phyloP scores from a whole-genome alignment of 495 filamentous ascomycete genomes.

The Penicillium antarcticum region DNA sequence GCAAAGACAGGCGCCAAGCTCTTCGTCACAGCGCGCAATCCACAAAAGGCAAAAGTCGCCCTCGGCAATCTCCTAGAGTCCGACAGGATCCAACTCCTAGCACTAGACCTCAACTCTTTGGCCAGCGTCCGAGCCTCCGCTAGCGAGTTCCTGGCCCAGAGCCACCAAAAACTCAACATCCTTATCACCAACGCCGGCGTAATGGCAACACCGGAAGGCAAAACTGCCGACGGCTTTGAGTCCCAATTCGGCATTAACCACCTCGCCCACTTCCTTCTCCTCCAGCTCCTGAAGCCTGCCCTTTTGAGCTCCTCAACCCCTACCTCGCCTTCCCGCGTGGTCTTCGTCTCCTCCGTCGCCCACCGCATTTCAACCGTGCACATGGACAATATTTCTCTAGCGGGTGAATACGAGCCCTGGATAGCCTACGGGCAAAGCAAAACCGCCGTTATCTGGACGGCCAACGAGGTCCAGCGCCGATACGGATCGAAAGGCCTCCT shows the following conservation, averaged over 20 bases:
- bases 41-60: conserved; percentile 37
- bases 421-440: no score
- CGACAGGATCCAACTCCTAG: conserved; percentile 27
- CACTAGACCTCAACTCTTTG: conserved; percentile 45
- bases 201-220: conserved; percentile 26
- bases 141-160: conserved; percentile 29
- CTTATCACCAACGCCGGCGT: conserved; percentile 34
- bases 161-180: conserved; percentile 32
- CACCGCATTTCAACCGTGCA: conserved; percentile 33
- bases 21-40: conserved; percentile 45
- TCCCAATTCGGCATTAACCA: conserved; percentile 50
- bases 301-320: conserved; percentile 38
- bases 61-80: conserved; percentile 24
- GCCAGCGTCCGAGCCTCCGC: conserved; percentile 42
- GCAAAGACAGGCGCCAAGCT: conserved; percentile 45
- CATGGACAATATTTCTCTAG: no score
- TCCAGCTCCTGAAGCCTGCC: conserved; percentile 42
- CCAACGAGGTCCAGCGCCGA: no score
- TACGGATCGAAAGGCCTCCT: no score
- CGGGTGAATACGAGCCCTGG: no score
- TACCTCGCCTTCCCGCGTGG: conserved; percentile 38
- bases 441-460: no score
- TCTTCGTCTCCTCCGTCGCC: conserved; percentile 34
- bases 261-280: conserved; percentile 51
- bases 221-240: conserved; percentile 32